A percentile compares a stretch with the other conserved stretches of the same genome.
Conservation (phyloP, 192 early-diverging fungal species). For the Irineochytrium annulatum region DNA sequence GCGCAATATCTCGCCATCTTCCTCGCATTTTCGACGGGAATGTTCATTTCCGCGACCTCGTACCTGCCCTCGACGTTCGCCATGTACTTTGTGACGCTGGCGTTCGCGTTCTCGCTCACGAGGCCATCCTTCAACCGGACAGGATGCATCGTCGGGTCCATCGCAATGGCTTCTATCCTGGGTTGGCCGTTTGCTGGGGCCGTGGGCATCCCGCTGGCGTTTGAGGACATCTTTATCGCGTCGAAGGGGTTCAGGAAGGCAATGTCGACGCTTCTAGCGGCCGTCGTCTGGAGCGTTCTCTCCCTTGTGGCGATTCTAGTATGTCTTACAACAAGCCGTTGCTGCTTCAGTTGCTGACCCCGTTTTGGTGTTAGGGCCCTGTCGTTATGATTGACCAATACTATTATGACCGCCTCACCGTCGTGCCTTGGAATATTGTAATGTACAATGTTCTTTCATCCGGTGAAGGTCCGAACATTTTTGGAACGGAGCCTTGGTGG, state of each 20-base stretch:
- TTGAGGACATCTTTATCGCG: slow-evolving; percentile 62
- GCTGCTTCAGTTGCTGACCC: not conserved
- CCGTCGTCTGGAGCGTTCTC: slow-evolving; percentile 9
- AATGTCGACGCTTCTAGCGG: slow-evolving; percentile 23
- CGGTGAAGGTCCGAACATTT: slow-evolving; percentile 70
- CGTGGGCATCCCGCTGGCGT: slow-evolving; percentile 68
- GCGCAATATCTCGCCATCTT: slow-evolving; percentile 64
- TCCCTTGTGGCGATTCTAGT: not conserved
- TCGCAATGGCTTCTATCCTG: slow-evolving; percentile 58
- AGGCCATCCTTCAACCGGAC: slow-evolving; percentile 52
- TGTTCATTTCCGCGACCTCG: slow-evolving; percentile 37
- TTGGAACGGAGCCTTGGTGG: slow-evolving; percentile 88
- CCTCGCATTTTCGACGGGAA: slow-evolving; percentile 25
- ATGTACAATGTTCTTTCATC: slow-evolving; percentile 82
- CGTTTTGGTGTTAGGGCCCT: slow-evolving; percentile 39
- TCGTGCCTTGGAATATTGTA: slow-evolving; percentile 86
- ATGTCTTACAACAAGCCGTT: not conserved
- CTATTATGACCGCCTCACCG: slow-evolving; percentile 64
- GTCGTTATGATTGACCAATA: slow-evolving; percentile 68
- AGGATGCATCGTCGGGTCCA: slow-evolving; percentile 53
- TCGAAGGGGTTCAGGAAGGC: slow-evolving; percentile 40
- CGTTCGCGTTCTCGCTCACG: slow-evolving; percentile 58
- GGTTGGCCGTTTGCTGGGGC: slow-evolving; percentile 88
- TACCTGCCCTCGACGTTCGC: slow-evolving; percentile 88
- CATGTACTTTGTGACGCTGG: slow-evolving; percentile 80